Conservation (phyloP, 2,329 filamentous ascomycete species). For the Xylariaceae sp. region DNA sequence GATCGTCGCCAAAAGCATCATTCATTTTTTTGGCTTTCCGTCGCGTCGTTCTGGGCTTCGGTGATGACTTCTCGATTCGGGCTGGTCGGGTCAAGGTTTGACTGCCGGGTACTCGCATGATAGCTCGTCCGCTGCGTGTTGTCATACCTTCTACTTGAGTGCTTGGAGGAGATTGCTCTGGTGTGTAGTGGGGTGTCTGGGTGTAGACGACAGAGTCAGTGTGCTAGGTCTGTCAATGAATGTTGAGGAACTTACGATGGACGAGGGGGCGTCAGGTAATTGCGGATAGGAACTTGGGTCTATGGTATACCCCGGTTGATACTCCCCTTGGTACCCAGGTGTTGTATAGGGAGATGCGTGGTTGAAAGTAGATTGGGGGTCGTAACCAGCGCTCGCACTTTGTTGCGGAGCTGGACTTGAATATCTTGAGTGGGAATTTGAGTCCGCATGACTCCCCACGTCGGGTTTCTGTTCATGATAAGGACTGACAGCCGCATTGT, state of each 20-base stretch:
- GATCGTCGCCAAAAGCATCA: conserved; percentile 31
- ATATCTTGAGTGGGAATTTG: conserved; percentile 37
- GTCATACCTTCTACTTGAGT: conserved; percentile 36
- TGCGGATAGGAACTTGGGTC: conserved; percentile 28
- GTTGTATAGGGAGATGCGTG: conserved; percentile 19
- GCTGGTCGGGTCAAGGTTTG: conserved; percentile 28
- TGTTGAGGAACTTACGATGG: conserved; percentile 21
- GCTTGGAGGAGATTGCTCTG: conserved; percentile 49
- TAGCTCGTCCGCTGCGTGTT: conserved; percentile 35
- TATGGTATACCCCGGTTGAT: conserved; percentile 23
- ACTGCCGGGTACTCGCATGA: conserved; percentile 21
- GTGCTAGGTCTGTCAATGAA: background rate
- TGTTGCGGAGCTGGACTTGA: conserved; percentile 35
- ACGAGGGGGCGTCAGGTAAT: conserved; percentile 23
- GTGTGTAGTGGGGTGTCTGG: conserved; percentile 41
- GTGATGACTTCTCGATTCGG: conserved; percentile 32
- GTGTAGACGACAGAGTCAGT: conserved; percentile 1
- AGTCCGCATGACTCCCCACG: conserved; percentile 30
- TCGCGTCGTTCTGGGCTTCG: conserved; percentile 38
- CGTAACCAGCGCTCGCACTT: conserved; percentile 23
- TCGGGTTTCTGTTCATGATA: conserved; percentile 23
- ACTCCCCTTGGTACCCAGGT: conserved; percentile 21
- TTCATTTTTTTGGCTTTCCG: conserved; percentile 40
- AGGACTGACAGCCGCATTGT: conserved; percentile 34
- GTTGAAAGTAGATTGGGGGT: conserved; percentile 28